Evolutionary conservation across 2,329 filamentous ascomycete species (phyloP), one percentile per base, ranked within the genome.

Genomic region (Beauveria pseudobassiana): DNA sequence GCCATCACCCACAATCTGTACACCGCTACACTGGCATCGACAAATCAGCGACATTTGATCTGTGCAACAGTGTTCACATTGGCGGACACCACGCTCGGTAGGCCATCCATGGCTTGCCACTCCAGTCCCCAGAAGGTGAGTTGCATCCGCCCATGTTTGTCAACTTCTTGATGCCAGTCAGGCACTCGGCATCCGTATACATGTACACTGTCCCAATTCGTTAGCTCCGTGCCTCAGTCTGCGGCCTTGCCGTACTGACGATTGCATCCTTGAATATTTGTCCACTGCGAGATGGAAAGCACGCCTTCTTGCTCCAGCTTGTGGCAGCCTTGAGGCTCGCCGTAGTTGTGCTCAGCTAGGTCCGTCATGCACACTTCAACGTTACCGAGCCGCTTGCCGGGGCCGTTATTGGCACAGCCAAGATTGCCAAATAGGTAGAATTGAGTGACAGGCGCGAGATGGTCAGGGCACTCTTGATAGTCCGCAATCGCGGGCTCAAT

Each of bases 261-360:
- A 28, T 60, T 60, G 49, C 57, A 60, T 20, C 57, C 57, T 14
- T 60, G 22, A 14, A 52, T 38, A 22, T 52, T 46, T 28, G 57
- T 52, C 57, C 57, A 60, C 57, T 60, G 48, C n/a, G 48, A 60
- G 14, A 60, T 43, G 26, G 57, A 60, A 5, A 52, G 49, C 24
- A 60, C 49, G 16, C 48, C 49, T 5, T 28, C 49, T 22, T 46
- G 49, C 14, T 53, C 57, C 46, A 60, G 48, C 34, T 34, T 53
- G 57, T 60, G 48, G 49, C 57, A 60, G 57, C 57, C 57, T 8
- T 52, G 22, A 3, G 57, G 57, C 57, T 60, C 57, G 49, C 57
- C 57, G 12, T 45, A 52, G 57, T 60, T 60, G 57, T 53, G 48
- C 40, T 45, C 24, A 14, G 57, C 57, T 5, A 52, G 57, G 24